Conservation (phyloP, 2,329 filamentous ascomycete species). For the Didymella exigua region DNA sequence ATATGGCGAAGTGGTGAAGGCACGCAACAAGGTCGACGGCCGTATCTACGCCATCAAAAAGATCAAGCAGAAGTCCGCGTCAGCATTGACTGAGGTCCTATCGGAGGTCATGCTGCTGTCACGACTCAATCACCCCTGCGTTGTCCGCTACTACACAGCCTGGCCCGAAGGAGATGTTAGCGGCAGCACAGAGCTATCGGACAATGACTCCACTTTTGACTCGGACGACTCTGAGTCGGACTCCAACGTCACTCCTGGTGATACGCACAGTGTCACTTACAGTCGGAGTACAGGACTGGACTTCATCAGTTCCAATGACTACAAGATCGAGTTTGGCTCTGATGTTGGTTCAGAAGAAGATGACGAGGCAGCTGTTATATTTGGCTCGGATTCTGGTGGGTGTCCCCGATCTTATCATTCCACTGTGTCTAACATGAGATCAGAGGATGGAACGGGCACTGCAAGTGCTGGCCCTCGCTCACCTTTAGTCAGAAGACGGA, state of each 20-base stretch:
- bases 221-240: constrained; percentile 33
- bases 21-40: constrained; percentile 89
- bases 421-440: constrained; percentile 11
- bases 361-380: constrained; percentile 40
- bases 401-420: not conserved
- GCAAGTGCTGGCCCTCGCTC: constrained; percentile 41
- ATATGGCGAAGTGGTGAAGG: constrained; percentile 95
- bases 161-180: constrained; percentile 79
- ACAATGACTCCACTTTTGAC: constrained; percentile 38
- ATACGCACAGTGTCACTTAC: constrained; percentile 59
- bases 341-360: constrained; percentile 53
- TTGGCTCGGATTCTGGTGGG: constrained; percentile 48
- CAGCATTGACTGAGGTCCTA: constrained; percentile 76
- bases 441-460: constrained; percentile 55
- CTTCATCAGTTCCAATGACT: constrained; percentile 87
- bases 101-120: constrained; percentile 88
- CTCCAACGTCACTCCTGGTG: constrained; percentile 34
- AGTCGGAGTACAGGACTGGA: constrained; percentile 78
- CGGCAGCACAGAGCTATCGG: constrained; percentile 51
- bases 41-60: constrained; percentile 97
- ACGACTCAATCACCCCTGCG: constrained; percentile 86
- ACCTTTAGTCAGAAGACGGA: constrained; percentile 44
- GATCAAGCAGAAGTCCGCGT: constrained; percentile 80
- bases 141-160: constrained; percentile 91
- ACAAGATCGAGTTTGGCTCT: constrained; percentile 78